Evolutionary conservation across 2,329 filamentous ascomycete genomes (phyloP).

Genomic region (Bisporella sp.): DNA sequence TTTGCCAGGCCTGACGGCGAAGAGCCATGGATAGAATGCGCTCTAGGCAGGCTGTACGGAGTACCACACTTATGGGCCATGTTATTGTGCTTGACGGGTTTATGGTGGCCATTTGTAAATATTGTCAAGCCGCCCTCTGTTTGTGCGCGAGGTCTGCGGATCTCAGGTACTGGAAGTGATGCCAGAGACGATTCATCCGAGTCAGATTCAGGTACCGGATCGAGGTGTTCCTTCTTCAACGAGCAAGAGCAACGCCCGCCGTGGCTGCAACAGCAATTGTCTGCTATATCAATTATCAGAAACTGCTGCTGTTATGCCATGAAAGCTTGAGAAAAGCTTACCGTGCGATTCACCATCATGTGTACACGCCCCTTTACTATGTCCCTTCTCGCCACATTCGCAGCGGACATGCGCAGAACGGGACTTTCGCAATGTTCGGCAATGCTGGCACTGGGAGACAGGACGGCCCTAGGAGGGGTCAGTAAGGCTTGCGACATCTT

Average conservation of each 20-base stretch:
- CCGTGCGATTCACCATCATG: slow-evolving; percentile 40
- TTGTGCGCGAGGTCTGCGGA: slow-evolving; percentile 50
- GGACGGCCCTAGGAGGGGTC: slow-evolving; percentile 59
- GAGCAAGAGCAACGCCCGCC: slow-evolving; percentile 60
- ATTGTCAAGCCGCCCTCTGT: slow-evolving; percentile 51
- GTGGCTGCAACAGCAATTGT: slow-evolving; percentile 65
- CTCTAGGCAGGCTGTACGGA: slow-evolving; percentile 53
- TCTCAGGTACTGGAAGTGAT: slow-evolving; percentile 32
- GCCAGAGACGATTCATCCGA: slow-evolving; percentile 42
- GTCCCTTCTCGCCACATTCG: slow-evolving; percentile 87
- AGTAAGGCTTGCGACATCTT: slow-evolving; percentile 1
- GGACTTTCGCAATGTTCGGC: slow-evolving; percentile 92
- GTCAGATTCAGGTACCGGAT: slow-evolving; percentile 58
- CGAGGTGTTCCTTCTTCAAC: slow-evolving; percentile 56
- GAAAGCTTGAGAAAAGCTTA: slow-evolving; percentile 25
- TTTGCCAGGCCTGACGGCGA: slow-evolving; percentile 42
- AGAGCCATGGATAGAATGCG: slow-evolving; percentile 46
- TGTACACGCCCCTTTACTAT: slow-evolving; percentile 47
- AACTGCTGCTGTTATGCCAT: slow-evolving; percentile 20
- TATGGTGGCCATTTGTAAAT: slow-evolving; percentile 59
- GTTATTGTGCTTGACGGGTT: slow-evolving; percentile 54
- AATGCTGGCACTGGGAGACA: slow-evolving; percentile 96
- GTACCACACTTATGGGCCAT: slow-evolving; percentile 51
- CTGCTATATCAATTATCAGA: slow-evolving; percentile 35
- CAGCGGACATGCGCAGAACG: slow-evolving; percentile 92